Percentiles rank a stretch among this genome's conserved stretches.
These are phyloP conservation scores for Podaxis sp. DNA, from an alignment of 768 basidiomycete genomes.

Conservation along the genomic window DNA sequence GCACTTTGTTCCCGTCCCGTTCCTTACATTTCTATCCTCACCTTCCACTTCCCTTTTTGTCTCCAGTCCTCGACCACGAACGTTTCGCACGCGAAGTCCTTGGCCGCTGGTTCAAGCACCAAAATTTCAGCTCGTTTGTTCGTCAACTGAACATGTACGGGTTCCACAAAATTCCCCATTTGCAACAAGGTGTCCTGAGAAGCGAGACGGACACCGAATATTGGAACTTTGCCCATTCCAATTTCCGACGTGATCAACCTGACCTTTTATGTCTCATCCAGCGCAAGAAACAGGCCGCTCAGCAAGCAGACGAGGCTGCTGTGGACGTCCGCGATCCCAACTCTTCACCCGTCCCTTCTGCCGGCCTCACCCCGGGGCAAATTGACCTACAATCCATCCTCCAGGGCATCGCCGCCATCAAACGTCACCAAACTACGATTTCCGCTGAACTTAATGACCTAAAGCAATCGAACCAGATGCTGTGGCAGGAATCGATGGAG, in stretches of 20 bases:
- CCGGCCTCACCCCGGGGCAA: constrained; percentile 36
- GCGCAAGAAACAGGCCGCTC: constrained; percentile 68
- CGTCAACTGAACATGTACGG: constrained; percentile 96
- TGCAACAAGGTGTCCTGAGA: constrained; percentile 90
- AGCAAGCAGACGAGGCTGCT: constrained; percentile 28
- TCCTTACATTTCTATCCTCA: not conserved
- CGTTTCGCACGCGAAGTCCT: constrained; percentile 86
- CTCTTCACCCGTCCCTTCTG: constrained; percentile 8
- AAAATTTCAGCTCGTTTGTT: constrained; percentile 90
- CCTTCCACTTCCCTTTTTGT: not conserved
- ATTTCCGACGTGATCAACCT: constrained; percentile 86
- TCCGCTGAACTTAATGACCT: constrained; percentile 85
- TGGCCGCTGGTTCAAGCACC: constrained; percentile 96
- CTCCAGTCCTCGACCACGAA: constrained; percentile 83
- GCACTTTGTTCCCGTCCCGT: not conserved
- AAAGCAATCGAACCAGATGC: constrained; percentile 77
- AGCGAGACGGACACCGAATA: constrained; percentile 77
- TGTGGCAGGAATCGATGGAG: constrained; percentile 90
- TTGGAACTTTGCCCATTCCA: constrained; percentile 89
- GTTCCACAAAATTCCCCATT: constrained; percentile 92
- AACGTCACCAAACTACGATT: constrained; percentile 90
- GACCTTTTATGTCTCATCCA: constrained; percentile 85
- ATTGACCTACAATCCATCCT: constrained; percentile 77
- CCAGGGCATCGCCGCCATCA: constrained; percentile 79
- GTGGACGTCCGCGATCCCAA: constrained; percentile 29